Evolutionary conservation across 2,329 filamentous ascomycete genomes (phyloP), one percentile per base, ranked within the genome.

Genomic region (Lomentospora prolificans): DNA sequence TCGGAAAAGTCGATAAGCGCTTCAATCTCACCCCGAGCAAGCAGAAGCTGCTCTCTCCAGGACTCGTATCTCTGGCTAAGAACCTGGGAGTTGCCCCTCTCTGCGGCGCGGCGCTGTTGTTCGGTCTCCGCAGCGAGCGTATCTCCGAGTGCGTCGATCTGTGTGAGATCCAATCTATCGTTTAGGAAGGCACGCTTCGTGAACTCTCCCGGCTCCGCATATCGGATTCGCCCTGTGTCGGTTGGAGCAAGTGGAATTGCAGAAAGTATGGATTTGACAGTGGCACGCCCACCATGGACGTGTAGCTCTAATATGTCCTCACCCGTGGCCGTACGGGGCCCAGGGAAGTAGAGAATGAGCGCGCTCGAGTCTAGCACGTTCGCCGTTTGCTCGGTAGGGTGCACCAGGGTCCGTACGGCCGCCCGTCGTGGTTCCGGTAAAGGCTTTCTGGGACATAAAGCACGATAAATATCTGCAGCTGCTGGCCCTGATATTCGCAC

Each of bases 1-100:
- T 99, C 94, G 1, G 89, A 87, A 67, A 99, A 99, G 70, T 99
- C 94, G 59, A 99, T 97, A 61, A 99, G 72, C 0, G 94, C 94
- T 70, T 99, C 94, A 39, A 99, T 78, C 71, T 97, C 91, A 8
- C 90, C 94, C 2, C 94, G 82, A 8, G 91, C 91, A 59, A 86
- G 78, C 5, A 97, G 75, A 17, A 99, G 72, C 60, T 84, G 77
- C 60, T 81, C 74, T 25, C 92, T 83, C 94, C 94, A 99, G 8
- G 64, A 64, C 62, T 96, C 90, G 67, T 99, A 99, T 17, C 84
- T 83, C 58, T 78, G 76, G 0, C 89, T 83, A 10, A 96, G 75
- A 0, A 76, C 71, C 22, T 85, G 85, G 3, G 83, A 87, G 28
- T 84, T 84, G 5, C 90, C 90, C 3, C 87, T 83, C 1, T 96